phyloP scores from a whole-genome alignment of 441 rosid genomes.

The Arabidopsis hybrid region DNA sequence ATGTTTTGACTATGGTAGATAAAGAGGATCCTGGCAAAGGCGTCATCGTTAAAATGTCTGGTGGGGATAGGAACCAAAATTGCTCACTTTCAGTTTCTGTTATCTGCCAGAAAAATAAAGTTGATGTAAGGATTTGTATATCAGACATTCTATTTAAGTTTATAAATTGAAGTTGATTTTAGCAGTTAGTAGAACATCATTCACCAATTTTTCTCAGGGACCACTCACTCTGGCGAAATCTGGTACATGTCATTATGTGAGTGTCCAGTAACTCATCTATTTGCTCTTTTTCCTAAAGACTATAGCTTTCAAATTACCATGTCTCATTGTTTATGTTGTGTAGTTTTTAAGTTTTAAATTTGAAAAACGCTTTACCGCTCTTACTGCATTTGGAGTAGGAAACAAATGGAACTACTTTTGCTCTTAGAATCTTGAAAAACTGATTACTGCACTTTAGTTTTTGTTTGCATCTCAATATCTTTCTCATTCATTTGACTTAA shows the following conservation, averaged over 20 bases:
- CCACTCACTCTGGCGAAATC: slow-evolving; percentile 64
- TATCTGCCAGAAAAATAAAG: slow-evolving; percentile 68
- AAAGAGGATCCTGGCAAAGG: slow-evolving; percentile 75
- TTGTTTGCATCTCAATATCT: slow-evolving; percentile 6
- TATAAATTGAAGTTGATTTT: slow-evolving; percentile 28
- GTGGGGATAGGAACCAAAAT: slow-evolving; percentile 45
- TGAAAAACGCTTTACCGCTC: slow-evolving; percentile 9
- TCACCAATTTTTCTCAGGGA: slow-evolving; percentile 62
- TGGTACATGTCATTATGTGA: slow-evolving; percentile 79
- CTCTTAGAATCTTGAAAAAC: slow-evolving; percentile 16
- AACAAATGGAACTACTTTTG: slow-evolving; percentile 1
- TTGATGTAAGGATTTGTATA: slow-evolving; percentile 60
- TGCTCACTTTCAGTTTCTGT: slow-evolving; percentile 91
- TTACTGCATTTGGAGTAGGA: not conserved
- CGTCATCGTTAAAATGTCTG: slow-evolving; percentile 77
- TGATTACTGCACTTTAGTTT: not conserved
- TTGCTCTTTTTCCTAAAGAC: not conserved
- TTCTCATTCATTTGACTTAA: not conserved
- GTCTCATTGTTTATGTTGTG: not conserved
- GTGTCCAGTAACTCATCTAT: slow-evolving; percentile 43
- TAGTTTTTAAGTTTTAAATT: not conserved
- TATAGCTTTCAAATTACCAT: not conserved
- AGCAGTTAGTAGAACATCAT: slow-evolving; percentile 30
- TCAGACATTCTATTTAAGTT: slow-evolving; percentile 27
- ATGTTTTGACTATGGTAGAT: slow-evolving; percentile 57